A percentile compares a stretch with the other conserved stretches of the same genome.
These are phyloP conservation scores for Pseudonectria buxi DNA, from an alignment of 2,329 filamentous ascomycete genomes.

Conservation along the genomic window DNA sequence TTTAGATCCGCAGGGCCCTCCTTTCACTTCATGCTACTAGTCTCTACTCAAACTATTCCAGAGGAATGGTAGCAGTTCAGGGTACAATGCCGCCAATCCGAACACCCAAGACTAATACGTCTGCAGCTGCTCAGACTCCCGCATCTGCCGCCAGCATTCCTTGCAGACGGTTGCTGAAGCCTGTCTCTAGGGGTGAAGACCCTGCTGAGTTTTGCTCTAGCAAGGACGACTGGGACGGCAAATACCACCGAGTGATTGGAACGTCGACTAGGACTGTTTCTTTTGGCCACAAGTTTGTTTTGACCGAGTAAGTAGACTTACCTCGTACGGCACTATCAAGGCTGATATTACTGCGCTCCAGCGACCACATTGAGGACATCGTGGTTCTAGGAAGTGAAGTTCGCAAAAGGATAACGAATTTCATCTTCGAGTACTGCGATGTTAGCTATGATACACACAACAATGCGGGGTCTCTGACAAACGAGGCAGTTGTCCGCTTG, in stretches of 20 bases:
- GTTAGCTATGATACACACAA: constrained; percentile 6
- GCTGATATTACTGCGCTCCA: constrained; percentile 2
- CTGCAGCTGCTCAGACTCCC: constrained; percentile 1
- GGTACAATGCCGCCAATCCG: constrained; percentile 8
- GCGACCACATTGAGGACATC: constrained; percentile 10
- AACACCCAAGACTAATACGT: constrained; percentile 6
- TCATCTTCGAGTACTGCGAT: constrained; percentile 5
- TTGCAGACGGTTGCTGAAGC: constrained; percentile 2
- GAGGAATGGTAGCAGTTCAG: too few species aligned
- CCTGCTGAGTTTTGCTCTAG: not conserved
- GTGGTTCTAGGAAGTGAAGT: constrained; percentile 2
- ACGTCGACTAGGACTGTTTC: constrained; percentile 4
- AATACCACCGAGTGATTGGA: constrained; percentile 6
- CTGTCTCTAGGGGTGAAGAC: constrained; percentile 1
- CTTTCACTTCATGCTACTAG: too few species aligned
- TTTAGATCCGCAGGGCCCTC: too few species aligned
- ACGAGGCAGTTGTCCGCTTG: constrained; percentile 3
- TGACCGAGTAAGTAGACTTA: constrained; percentile 7
- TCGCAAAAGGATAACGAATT: constrained; percentile 4
- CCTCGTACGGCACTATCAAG: not conserved
- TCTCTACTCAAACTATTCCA: too few species aligned
- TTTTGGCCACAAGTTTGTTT: constrained; percentile 4
- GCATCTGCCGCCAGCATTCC: not conserved
- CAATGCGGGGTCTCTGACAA: constrained; percentile 2
- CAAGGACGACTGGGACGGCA: constrained; percentile 4